Conservation (phyloP, 192 early-diverging fungal genomes). For the Coemansia sp. region DNA sequence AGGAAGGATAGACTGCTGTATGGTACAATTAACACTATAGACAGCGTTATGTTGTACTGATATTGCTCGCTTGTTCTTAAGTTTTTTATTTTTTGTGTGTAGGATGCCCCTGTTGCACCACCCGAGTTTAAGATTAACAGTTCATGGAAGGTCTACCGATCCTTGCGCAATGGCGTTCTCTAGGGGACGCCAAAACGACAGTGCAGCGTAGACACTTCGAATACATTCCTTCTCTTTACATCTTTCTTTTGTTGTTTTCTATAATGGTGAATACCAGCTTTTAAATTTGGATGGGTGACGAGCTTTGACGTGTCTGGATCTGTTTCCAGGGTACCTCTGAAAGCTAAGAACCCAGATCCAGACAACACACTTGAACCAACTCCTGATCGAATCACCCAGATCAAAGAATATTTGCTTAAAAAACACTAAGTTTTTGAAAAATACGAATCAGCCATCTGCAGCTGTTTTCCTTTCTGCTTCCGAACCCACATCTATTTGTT, state of each 20-base stretch:
- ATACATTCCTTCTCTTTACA: conserved; percentile 11
- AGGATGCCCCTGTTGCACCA: conserved; percentile 56
- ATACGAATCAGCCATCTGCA: neutral
- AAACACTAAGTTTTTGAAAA: no score
- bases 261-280: neutral
- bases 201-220: conserved; percentile 2
- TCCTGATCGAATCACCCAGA: no score
- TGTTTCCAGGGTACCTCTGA: no score
- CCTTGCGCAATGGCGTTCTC: conserved; percentile 33
- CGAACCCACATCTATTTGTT: neutral
- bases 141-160: conserved; percentile 66
- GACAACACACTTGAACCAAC: no score
- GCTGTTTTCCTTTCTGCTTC: neutral
- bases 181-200: neutral
- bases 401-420: no score
- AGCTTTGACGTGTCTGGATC: no score
- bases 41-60: no score
- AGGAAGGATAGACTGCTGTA: neutral
- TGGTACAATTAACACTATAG: no score
- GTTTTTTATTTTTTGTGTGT: neutral
- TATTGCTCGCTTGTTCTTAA: no score
- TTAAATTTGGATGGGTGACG: neutral
- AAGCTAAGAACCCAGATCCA: no score
- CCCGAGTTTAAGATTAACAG: conserved; percentile 68
- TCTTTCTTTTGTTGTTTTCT: conserved; percentile 9